These are phyloP conservation scores for Ophiostoma pallidulum DNA, from an alignment of 2,329 filamentous ascomycete species.

Conservation along the genomic window DNA sequence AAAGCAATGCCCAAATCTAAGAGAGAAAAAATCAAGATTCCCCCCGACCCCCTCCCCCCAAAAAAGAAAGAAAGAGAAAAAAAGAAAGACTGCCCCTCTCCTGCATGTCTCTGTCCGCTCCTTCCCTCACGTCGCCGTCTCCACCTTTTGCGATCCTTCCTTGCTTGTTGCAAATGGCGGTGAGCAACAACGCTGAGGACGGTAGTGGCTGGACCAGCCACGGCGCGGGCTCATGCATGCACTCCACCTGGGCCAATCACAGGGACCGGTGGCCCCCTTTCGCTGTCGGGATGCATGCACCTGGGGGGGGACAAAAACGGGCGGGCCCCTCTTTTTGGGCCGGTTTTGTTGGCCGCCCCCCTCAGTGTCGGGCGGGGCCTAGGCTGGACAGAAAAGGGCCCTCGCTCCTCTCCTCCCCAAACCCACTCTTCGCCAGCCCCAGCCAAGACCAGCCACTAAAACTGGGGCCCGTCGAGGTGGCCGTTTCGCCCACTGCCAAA, in stretches of 20 bases:
- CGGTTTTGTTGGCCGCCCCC: neutral
- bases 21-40: no score
- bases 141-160: neutral
- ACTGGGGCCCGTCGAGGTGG: neutral
- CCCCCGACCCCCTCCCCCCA: no score
- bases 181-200: conserved; percentile 11
- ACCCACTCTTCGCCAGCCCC: no score
- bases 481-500: no score
- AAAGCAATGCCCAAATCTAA: no score
- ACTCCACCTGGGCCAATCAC: conserved; percentile 12
- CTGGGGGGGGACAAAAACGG: conserved; percentile 15
- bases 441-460: conserved; percentile 10
- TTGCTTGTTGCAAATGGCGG: conserved; percentile 16
- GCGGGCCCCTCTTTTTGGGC: conserved; percentile 3
- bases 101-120: no score
- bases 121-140: neutral
- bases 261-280: neutral
- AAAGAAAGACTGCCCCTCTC: no score
- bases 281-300: conserved; percentile 14
- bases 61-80: no score
- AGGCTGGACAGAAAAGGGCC: no score
- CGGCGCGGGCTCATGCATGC: conserved; percentile 17
- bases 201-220: conserved; percentile 18
- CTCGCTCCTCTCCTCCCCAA: no score
- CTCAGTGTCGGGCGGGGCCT: conserved; percentile 10